A percentile compares a stretch with the other conserved stretches of the same genome.
These are phyloP conservation scores for Gastrolobium bilobum DNA, from an alignment of 306 rosid species.

Conservation along the genomic window DNA sequence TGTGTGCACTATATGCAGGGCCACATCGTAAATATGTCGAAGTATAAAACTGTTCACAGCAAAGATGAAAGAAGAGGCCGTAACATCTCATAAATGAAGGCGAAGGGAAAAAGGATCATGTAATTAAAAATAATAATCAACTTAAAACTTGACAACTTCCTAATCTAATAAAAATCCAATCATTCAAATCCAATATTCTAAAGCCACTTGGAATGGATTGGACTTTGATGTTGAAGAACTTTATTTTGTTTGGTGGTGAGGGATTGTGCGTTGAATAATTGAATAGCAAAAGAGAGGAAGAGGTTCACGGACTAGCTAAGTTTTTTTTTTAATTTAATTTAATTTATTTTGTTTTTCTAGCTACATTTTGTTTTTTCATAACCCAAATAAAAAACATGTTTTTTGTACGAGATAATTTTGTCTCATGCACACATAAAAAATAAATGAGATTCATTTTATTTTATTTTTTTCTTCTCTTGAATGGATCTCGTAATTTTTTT, in stretches of 20 bases:
- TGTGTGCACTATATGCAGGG: slow-evolving; percentile 26
- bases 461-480: too few relatives aligned
- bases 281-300: slow-evolving; percentile 40
- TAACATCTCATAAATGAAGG: slow-evolving; percentile 5
- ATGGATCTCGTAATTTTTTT: too few relatives aligned
- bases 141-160: slow-evolving; percentile 28
- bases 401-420: too few relatives aligned
- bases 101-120: not conserved
- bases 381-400: not conserved
- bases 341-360: slow-evolving; percentile 5
- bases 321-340: not conserved
- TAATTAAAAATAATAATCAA: slow-evolving; percentile 10
- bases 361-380: slow-evolving; percentile 35
- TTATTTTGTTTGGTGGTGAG: not conserved
- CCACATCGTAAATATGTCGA: slow-evolving; percentile 11
- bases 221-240: slow-evolving; percentile 38
- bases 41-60: slow-evolving; percentile 31
- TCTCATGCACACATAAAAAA: too few relatives aligned
- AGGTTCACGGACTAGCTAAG: slow-evolving; percentile 53
- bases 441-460: too few relatives aligned
- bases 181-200: slow-evolving; percentile 27
- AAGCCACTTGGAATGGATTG: slow-evolving; percentile 30
- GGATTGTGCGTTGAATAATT: slow-evolving; percentile 43
- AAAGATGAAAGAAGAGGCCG: slow-evolving; percentile 39
- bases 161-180: slow-evolving; percentile 3